Base-by-base conservation (phyloP, 371 early-diverging fungal species). In the Umbelopsis sp. region DNA sequence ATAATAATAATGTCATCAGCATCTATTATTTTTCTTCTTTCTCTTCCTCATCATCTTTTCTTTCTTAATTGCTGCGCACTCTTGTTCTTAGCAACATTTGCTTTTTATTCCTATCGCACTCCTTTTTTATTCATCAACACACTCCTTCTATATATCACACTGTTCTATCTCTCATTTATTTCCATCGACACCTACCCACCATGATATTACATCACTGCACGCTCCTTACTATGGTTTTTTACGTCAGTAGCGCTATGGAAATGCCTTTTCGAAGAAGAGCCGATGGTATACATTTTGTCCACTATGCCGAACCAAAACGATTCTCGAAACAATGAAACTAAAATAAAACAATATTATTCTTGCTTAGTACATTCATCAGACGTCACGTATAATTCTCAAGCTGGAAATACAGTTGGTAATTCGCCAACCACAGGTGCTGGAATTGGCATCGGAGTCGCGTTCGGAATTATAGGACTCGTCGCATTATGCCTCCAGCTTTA, bases 301-400 rank as follows among this genome's bases (percentile, higher is more conserved):
- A 41, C 41, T 41, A 41, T 1, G 41, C 7, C 41, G 22, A 51
- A 22, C 22, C 22, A 51, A 4, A 1, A 41, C 1, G 41, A 4
- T 41, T 41, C 41, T 12, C 41, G 41, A 41, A 57, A 57, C 57
- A 57, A 57, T 57, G 57, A 57, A 57, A 57, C 57, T 57, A 57
- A 57, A 51, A 29, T 4, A 1, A 2, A 51, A 25, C 8, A 22
- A 50, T 50, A 3, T 32, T 29, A 29, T 35, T 57, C 22, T 35
- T 57, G 35, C 35, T 4, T 35, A 29, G 18, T n/a, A 57, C 25
- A 57, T 57, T 24, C 3, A 57, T 29, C 18, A 18, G 57, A 57
- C 10, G 29, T 35, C 57, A 57, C 18, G 18, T 57, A 57, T 57
- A 57, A 57, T 57, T 16, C 57, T 10, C 35, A 29, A 35, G 57